Conservation (phyloP, 192 early-diverging fungal species). For the Chytriomyces sp. region DNA sequence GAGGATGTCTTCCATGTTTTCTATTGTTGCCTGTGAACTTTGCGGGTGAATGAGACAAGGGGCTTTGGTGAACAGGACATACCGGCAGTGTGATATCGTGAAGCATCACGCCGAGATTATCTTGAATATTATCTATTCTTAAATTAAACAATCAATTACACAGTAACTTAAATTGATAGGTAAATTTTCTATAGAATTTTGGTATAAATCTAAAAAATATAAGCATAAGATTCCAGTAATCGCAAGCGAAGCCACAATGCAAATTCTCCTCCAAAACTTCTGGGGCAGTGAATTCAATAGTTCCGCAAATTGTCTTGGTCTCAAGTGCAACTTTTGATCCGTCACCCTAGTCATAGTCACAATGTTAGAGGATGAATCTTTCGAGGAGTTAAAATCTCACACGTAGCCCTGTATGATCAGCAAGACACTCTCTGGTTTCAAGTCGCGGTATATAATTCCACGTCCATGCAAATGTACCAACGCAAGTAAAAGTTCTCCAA, state of each 20-base stretch:
- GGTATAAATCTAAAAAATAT: conserved; percentile 76
- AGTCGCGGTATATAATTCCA: conserved; percentile 83
- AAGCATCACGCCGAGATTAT: too few species aligned
- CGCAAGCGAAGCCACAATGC: conserved; percentile 7
- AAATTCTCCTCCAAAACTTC: conserved; percentile 40
- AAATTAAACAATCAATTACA: too few species aligned
- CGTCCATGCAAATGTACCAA: conserved; percentile 84
- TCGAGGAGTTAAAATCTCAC: conserved; percentile 88
- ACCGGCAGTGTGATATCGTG: background rate
- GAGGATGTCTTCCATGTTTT: conserved; percentile 77
- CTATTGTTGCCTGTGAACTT: conserved; percentile 80
- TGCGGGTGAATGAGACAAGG: conserved; percentile 29
- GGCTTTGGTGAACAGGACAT: background rate
- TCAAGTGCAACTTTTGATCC: conserved; percentile 64
- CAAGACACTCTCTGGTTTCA: conserved; percentile 60
- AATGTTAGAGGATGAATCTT: conserved; percentile 32
- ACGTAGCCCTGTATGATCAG: conserved; percentile 78
- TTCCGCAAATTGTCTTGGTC: conserved; percentile 73
- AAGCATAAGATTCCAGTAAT: conserved; percentile 91
- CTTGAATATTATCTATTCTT: too few species aligned
- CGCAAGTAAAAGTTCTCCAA: conserved; percentile 82
- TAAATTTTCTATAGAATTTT: too few species aligned
- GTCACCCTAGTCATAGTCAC: background rate
- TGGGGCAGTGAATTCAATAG: conserved; percentile 79
- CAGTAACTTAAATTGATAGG: too few species aligned